Conservation (phyloP, 441 rosid genomes). For the Erodium trifolium region DNA sequence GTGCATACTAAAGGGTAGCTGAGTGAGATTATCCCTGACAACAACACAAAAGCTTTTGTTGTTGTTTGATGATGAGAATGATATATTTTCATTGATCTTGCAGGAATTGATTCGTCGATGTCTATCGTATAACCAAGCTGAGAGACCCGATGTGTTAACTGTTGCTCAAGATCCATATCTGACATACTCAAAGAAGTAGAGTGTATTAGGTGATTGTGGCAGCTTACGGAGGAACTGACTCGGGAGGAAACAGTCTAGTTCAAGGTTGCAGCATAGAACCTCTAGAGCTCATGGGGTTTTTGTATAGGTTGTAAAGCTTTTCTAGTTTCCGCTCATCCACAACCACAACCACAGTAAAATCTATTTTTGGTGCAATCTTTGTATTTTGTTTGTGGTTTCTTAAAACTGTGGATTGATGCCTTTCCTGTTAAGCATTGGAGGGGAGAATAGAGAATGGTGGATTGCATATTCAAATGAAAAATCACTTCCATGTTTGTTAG, state of each 20-base stretch:
- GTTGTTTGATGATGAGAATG: background rate
- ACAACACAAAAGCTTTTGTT: background rate
- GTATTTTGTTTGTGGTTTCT: background rate
- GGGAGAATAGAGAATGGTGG: background rate
- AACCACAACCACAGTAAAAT: background rate
- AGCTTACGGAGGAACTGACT: background rate
- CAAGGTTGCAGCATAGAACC: background rate
- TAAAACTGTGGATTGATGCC: background rate
- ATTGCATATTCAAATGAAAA: background rate
- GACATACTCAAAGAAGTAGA: conserved; percentile 61
- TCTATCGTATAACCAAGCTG: conserved; percentile 81
- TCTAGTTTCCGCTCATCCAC: background rate
- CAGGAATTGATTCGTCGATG: conserved; percentile 91
- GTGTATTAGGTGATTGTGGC: background rate
- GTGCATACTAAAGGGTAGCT: no score
- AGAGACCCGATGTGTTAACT: conserved; percentile 81
- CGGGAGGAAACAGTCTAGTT: background rate
- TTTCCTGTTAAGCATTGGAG: background rate
- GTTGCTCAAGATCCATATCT: conserved; percentile 84
- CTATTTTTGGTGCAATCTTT: background rate
- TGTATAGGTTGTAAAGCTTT: conserved; percentile 6
- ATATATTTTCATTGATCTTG: conserved; percentile 12
- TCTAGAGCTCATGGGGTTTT: background rate
- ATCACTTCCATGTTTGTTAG: background rate
- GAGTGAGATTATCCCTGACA: no score